phyloP scores from a whole-genome alignment of 441 rosid species.

The Brassica balearica region DNA sequence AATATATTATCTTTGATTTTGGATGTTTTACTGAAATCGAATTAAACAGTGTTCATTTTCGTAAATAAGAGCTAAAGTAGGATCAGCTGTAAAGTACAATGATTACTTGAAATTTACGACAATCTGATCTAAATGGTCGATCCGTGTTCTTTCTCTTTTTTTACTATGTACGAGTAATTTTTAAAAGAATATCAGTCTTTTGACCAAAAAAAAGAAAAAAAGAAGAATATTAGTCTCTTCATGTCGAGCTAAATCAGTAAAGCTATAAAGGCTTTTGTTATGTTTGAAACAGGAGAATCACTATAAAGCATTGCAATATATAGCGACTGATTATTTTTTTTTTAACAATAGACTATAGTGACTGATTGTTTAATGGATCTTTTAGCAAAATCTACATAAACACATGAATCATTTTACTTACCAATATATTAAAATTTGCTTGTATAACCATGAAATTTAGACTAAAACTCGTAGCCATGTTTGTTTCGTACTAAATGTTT shows the following conservation, averaged over 20 bases:
- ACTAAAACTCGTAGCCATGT: too few relatives aligned
- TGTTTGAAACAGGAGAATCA: background rate
- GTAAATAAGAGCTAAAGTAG: constrained; percentile 28
- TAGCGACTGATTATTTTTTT: background rate
- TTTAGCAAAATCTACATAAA: background rate
- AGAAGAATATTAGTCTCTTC: background rate
- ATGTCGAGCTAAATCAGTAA: background rate
- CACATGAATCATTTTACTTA: background rate
- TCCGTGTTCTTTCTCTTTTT: background rate
- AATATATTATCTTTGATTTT: background rate
- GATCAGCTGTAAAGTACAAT: constrained; percentile 9
- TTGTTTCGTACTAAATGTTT: too few relatives aligned
- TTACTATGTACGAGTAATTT: background rate
- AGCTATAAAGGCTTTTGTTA: background rate
- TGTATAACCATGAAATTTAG: background rate
- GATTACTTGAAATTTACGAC: constrained; percentile 25
- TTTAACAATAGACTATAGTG: too few relatives aligned
- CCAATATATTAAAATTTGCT: background rate
- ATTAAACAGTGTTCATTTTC: background rate
- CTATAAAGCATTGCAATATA: background rate
- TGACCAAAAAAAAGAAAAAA: too few relatives aligned
- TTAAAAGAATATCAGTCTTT: background rate
- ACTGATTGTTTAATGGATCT: background rate
- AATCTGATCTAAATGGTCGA: background rate
- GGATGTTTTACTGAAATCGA: background rate